phyloP scores from a whole-genome alignment of 2,329 filamentous ascomycete species.

The Nannizziopsis barbatae region DNA sequence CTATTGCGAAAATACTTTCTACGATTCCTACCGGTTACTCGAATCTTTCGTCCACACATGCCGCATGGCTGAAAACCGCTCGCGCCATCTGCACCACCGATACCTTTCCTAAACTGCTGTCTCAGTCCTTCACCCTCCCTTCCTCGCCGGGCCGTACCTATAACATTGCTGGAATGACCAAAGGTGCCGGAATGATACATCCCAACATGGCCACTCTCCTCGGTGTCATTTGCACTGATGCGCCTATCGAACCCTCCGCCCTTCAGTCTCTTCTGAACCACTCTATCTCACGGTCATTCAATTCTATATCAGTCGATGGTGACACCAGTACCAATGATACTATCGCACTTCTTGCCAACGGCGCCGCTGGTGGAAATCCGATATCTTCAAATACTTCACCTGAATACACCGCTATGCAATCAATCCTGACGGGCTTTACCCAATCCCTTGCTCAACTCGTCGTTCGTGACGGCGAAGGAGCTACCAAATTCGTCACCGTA shows the following conservation, averaged over 20 bases:
- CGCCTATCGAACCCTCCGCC: constrained; percentile 57
- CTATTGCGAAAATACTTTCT: constrained; percentile 77
- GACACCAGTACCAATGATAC: constrained; percentile 98
- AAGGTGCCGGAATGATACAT: constrained; percentile 98
- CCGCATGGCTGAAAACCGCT: constrained; percentile 76
- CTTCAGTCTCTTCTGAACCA: constrained; percentile 60
- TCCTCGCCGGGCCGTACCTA: constrained; percentile 67
- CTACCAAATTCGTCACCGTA: constrained; percentile 95
- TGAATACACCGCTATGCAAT: constrained; percentile 61
- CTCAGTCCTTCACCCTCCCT: constrained; percentile 70
- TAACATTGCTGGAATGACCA: constrained; percentile 85
- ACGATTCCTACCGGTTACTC: constrained; percentile 67
- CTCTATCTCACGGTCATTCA: constrained; percentile 78
- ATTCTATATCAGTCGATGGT: constrained; percentile 92
- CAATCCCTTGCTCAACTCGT: constrained; percentile 81
- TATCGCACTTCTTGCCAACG: constrained; percentile 87
- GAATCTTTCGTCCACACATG: constrained; percentile 61
- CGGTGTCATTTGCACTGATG: constrained; percentile 84
- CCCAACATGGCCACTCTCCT: constrained; percentile 97
- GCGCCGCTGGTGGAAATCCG: constrained; percentile 64
- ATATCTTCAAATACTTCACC: constrained; percentile 41
- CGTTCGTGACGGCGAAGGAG: constrained; percentile 90
- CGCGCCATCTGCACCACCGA: constrained; percentile 96
- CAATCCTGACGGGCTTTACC: constrained; percentile 64
- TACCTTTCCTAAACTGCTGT: constrained; percentile 93